Percentiles rank a stretch among this genome's conserved stretches.
phyloP scores from a whole-genome alignment of 345 rosid species.

The Theobroma cacao region DNA sequence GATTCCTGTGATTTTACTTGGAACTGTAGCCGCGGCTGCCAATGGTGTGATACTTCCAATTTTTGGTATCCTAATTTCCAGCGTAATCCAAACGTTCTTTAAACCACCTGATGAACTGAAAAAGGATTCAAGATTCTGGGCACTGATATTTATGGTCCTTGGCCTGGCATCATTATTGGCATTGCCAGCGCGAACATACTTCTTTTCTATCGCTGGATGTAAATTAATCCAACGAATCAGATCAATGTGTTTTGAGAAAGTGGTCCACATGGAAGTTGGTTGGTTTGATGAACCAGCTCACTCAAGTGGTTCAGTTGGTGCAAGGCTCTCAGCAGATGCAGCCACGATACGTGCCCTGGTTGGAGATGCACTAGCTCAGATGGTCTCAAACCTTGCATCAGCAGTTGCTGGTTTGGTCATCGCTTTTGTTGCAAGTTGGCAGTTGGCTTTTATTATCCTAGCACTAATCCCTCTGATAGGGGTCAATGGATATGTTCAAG shows the following conservation, averaged over 20 bases:
- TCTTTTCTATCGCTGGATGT: constrained; percentile 72
- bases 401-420: constrained; percentile 65
- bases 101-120: constrained; percentile 56
- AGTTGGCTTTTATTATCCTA: constrained; percentile 58
- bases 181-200: constrained; percentile 44
- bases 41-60: constrained; percentile 62
- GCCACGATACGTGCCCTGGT: constrained; percentile 65
- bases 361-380: constrained; percentile 69
- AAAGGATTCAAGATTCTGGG: constrained; percentile 68
- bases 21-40: constrained; percentile 46
- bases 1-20: constrained; percentile 56
- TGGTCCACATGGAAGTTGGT: constrained; percentile 75
- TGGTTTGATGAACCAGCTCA: constrained; percentile 81
- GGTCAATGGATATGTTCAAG: constrained; percentile 54
- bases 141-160: constrained; percentile 53
- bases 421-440: constrained; percentile 70
- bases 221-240: constrained; percentile 64
- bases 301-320: constrained; percentile 82
- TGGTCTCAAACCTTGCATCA: constrained; percentile 58
- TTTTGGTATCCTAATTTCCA: constrained; percentile 55
- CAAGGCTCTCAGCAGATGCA: constrained; percentile 89
- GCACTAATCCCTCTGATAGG: constrained; percentile 64
- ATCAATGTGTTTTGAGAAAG: constrained; percentile 77
- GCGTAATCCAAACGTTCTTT: constrained; percentile 48
- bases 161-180: constrained; percentile 55